Evolutionary conservation across 2,329 filamentous ascomycete genomes (phyloP).

Genomic region (Mycosphaerella sp.): DNA sequence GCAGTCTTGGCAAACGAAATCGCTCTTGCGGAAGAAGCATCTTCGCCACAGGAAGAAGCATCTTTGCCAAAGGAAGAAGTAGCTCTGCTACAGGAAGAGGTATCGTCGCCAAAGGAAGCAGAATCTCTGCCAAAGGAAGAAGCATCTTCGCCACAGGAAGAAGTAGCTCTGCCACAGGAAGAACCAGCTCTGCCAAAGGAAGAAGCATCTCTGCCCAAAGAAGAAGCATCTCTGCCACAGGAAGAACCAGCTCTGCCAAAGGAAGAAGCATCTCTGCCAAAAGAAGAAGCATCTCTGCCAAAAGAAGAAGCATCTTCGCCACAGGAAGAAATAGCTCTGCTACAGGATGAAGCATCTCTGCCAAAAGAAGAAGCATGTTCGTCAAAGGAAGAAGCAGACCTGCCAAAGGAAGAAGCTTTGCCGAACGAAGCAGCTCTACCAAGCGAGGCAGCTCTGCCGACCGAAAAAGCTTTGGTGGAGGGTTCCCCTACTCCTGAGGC

Average conservation of each 20-base stretch:
- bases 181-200: too few relatives aligned
- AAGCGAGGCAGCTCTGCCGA: background rate
- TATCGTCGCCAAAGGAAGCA: background rate
- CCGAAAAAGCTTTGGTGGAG: background rate
- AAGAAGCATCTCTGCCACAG: background rate
- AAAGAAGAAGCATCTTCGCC: too few relatives aligned
- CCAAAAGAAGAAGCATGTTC: background rate
- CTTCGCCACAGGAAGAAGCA: background rate
- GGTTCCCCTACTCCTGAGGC: background rate
- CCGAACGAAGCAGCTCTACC: background rate
- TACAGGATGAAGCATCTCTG: background rate
- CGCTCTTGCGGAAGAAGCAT: too few relatives aligned
- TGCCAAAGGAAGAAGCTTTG: background rate
- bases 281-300: too few relatives aligned
- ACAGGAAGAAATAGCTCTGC: too few relatives aligned
- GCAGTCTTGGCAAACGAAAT: too few relatives aligned
- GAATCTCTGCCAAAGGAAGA: background rate
- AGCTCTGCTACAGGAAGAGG: background rate
- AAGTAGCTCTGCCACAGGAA: too few relatives aligned
- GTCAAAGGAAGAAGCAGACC: too few relatives aligned
- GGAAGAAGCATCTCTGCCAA: background rate
- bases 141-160: too few relatives aligned
- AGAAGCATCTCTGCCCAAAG: too few relatives aligned
- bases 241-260: background rate
- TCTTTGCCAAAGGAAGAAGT: background rate